Percentiles rank a stretch among this genome's conserved stretches.
phyloP scores from a whole-genome alignment of 257 asterid genomes.

The Eucommia ulmoides region DNA sequence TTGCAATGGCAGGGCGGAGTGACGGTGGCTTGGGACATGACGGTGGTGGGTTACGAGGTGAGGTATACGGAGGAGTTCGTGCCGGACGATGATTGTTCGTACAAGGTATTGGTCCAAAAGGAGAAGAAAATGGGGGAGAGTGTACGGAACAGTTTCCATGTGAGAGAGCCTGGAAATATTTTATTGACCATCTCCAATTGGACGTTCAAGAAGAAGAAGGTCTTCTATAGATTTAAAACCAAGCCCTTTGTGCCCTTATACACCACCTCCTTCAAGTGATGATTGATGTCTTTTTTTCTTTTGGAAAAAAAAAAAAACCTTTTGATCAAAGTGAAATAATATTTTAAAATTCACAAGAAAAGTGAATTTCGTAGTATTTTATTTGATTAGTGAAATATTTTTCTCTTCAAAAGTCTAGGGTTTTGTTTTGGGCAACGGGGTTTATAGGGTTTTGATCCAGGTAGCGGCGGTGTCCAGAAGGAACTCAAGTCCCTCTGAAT shows the following conservation, averaged over 20 bases:
- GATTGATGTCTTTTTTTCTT: background rate
- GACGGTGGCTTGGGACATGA: constrained; percentile 61
- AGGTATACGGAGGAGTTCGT: constrained; percentile 62
- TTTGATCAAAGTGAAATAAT: too few relatives aligned
- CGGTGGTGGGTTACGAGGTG: constrained; percentile 57
- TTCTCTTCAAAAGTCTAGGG: too few relatives aligned
- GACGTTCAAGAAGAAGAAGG: constrained; percentile 46
- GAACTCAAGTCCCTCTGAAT: too few relatives aligned
- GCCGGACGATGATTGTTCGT: constrained; percentile 80
- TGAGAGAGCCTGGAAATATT: constrained; percentile 76
- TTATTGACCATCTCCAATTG: constrained; percentile 45
- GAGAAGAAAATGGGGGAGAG: constrained; percentile 47
- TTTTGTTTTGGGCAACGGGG: too few relatives aligned
- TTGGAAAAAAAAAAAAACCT: too few relatives aligned
- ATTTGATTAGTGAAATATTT: too few relatives aligned
- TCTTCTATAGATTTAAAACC: constrained; percentile 58
- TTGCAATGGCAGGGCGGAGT: constrained; percentile 34
- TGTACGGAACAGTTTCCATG: constrained; percentile 44
- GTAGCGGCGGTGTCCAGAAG: too few relatives aligned
- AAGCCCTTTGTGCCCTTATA: constrained; percentile 49
- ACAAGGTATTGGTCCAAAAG: constrained; percentile 49
- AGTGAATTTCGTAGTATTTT: too few relatives aligned
- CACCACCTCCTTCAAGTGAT: constrained; percentile 23
- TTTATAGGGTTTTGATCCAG: too few relatives aligned
- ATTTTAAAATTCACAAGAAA: too few relatives aligned